Evolutionary conservation across 208 protist species (phyloP).

Genomic region (Trypanosoma boissoni): DNA sequence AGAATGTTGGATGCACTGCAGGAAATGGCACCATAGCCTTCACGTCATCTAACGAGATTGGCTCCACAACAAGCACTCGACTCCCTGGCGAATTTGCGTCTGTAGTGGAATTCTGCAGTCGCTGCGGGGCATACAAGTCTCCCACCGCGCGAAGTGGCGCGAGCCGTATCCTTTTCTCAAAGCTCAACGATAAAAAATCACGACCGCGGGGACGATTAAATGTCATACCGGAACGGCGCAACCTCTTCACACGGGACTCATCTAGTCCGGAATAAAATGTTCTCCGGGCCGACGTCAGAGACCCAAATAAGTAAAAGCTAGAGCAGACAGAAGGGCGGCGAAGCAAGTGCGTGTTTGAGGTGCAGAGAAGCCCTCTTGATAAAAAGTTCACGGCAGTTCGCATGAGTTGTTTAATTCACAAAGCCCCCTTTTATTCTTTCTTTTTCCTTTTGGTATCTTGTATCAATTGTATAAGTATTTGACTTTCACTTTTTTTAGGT

Average conservation of each 20-base stretch:
- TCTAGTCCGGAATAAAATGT: constrained; percentile 73
- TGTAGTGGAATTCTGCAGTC: too few relatives aligned
- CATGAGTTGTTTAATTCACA: too few relatives aligned
- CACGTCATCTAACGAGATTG: constrained; percentile 34
- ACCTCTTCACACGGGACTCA: constrained; percentile 53
- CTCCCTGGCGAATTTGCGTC: too few relatives aligned
- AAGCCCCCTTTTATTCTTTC: not conserved
- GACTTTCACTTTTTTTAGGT: too few relatives aligned
- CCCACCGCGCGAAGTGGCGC: constrained; percentile 21
- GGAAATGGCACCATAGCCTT: constrained; percentile 47
- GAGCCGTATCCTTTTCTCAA: constrained; percentile 66
- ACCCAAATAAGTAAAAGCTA: not conserved
- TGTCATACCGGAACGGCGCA: constrained; percentile 56
- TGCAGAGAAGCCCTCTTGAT: too few relatives aligned
- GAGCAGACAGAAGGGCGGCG: too few relatives aligned
- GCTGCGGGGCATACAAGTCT: constrained; percentile 57
- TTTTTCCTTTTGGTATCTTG: not conserved
- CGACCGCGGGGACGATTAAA: constrained; percentile 81
- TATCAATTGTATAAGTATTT: too few relatives aligned
- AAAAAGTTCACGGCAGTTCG: too few relatives aligned
- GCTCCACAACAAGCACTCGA: constrained; percentile 66
- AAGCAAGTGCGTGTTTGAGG: too few relatives aligned
- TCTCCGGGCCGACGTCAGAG: constrained; percentile 15
- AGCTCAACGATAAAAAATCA: constrained; percentile 65
- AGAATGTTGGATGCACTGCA: constrained; percentile 54